Conservation (phyloP, 2,329 filamentous ascomycete genomes). For the Aureobasidium leucospermi region DNA sequence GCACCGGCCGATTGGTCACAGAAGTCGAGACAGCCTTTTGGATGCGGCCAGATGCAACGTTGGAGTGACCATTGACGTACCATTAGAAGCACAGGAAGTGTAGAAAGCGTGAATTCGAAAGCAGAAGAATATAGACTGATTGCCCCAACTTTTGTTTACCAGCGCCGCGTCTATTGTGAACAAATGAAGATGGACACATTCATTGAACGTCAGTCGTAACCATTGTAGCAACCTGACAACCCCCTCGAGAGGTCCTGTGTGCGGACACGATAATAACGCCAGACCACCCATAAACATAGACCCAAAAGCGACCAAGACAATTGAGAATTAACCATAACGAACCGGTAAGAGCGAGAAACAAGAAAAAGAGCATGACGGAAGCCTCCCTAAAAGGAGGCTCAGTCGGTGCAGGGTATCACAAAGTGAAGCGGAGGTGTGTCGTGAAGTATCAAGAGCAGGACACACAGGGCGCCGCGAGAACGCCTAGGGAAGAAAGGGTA, state of each 20-base stretch:
- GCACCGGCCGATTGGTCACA: not conserved
- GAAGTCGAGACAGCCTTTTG: not conserved
- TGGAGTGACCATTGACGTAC: not conserved
- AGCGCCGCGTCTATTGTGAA: not conserved
- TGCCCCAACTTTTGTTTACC: not conserved
- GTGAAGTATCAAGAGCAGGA: not conserved
- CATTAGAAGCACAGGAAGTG: not conserved
- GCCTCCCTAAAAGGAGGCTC: not conserved
- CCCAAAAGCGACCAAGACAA: not conserved
- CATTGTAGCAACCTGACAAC: not conserved
- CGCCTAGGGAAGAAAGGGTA: not conserved
- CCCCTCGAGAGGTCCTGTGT: not conserved
- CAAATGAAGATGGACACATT: not conserved
- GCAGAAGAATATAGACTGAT: not conserved
- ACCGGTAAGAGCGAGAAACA: not conserved
- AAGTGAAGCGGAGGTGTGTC: conserved; percentile 4
- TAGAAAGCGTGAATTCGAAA: not conserved
- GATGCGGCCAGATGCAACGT: not conserved
- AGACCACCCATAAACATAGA: not conserved
- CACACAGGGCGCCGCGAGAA: not conserved
- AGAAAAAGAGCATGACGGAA: not conserved
- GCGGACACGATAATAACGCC: not conserved
- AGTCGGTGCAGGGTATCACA: conserved; percentile 13
- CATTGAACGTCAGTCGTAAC: conserved; percentile 5
- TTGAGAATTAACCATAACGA: not conserved